Base-by-base conservation (phyloP, 2,329 filamentous ascomycete genomes). In the Apiospora malaysiana region DNA sequence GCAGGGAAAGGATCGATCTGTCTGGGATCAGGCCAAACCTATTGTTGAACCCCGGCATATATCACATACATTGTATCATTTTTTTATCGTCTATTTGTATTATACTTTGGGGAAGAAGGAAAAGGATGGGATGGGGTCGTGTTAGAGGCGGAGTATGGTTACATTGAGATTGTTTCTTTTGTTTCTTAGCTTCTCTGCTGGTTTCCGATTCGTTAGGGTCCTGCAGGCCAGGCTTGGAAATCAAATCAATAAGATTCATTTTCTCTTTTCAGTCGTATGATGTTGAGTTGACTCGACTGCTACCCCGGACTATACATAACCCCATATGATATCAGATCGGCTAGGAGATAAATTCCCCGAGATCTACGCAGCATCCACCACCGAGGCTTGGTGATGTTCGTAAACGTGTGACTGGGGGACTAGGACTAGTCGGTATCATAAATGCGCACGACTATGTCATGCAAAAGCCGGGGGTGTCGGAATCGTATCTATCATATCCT, bases 151-250 rank as follows among this genome's bases (percentile, higher is more conserved):
- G 49, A 56, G 49, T 9, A 56, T 32, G 4, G 7, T 56, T 27
- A 3, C 7, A 27, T 37, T 37, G 27, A 27, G 18, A 4, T 37
- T 37, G 27, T 59, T 59, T n/a, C 27, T n/a, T 59, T 37, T 59
- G 16, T 21, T 32, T 59, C 27, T 37, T 37, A 27, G 51, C 51
- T 37, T 21, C 51, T 21, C 10, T 37, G 51, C 37, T 37, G 51
- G 51, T 59, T 59, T 59, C 51, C 51, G 51, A 59, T 59, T 59
- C 51, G 51, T 27, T 37, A 37, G 51, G 51, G 25, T 37, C 10
- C 27, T 32, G 51, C 51, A 37, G 51, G 51, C 51, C 51, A 37
- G 51, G 21, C 51, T 14, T 9, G n/a, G n/a, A 51, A 59, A 59
- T 59, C 51, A 59, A 59, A 59, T 59, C 51, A 37, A 9, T 27